Evolutionary conservation across 345 rosid genomes (phyloP), one percentile per base, ranked within the genome.

Genomic region (Camelina neglecta): DNA sequence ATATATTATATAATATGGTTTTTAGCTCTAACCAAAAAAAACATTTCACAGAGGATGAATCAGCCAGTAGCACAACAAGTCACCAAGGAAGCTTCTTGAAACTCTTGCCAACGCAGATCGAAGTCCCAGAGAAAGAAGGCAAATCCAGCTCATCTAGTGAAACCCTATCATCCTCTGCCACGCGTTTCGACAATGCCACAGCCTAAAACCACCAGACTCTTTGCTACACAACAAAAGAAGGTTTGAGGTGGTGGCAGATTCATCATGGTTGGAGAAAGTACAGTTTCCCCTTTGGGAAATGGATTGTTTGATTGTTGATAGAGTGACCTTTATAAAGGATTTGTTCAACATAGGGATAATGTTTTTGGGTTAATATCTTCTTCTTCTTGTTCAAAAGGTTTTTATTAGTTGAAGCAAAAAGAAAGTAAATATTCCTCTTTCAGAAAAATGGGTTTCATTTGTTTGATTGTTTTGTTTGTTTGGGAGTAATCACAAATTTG

Each of bases 81-180:
- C 76, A 74, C 23, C 80, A 83, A 56, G 98, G 96, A 54, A 94
- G 98, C 87, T 92, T 94, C 77, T 70, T 92, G 64, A 86, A 85
- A 62, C 90, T 87, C 51, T 79, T 90, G 84, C 93, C 97, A 60
- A 78, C 92, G 5, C 89, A 81, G 55, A 71, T 78, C 10, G 89
- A 87, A 78, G 86, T 78, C 51, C 86, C 89, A 0, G 93, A 83
- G 82, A 83, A 83, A 72, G 83, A 83, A 39, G 81, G 81, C 33
- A 83, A 78, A 75, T 78, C 84, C 8, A 71, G 84, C 61, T 88
- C 80, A 84, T 71, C 74, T 8, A 15, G 31, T 60, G 66, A 53
- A 68, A 55, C 62, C 62, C 9, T 42, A 20, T 54, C 36, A 13
- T 41, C 60, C 7, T 16, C 20, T 0, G 9, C 54, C 6, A 21